phyloP scores from a whole-genome alignment of 805 yeast genomes.

The Diddensiella transvaalensis region DNA sequence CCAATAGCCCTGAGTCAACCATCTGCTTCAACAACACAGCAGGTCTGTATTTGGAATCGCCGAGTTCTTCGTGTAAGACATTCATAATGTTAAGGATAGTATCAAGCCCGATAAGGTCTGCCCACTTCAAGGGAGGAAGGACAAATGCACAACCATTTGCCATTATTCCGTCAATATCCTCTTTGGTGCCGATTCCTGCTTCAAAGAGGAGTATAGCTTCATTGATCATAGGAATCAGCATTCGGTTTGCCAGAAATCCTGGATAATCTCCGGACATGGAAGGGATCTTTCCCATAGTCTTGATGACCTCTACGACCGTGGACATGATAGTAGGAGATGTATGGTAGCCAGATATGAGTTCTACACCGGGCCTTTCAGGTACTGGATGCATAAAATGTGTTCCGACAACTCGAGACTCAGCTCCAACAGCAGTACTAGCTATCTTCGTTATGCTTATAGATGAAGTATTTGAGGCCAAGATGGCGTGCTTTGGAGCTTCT shows the following conservation, averaged over 20 bases:
- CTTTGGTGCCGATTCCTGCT: constrained; percentile 36
- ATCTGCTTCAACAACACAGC: constrained; percentile 33
- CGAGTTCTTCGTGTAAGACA: constrained; percentile 36
- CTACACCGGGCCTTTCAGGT: constrained; percentile 41
- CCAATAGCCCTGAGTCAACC: constrained; percentile 40
- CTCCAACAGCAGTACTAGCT: constrained; percentile 40
- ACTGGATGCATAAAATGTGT: constrained; percentile 44
- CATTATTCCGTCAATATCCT: constrained; percentile 41
- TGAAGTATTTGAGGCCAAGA: constrained; percentile 40
- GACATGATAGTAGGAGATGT: constrained; percentile 34
- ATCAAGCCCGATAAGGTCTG: constrained; percentile 41
- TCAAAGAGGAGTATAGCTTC: constrained; percentile 38
- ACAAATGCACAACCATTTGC: constrained; percentile 43
- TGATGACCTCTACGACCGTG: constrained; percentile 29
- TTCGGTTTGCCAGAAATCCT: constrained; percentile 40
- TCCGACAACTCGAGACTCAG: constrained; percentile 38
- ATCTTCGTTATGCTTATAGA: constrained; percentile 39
- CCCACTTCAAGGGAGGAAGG: constrained; percentile 41
- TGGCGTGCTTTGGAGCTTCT: constrained; percentile 26
- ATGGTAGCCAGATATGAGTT: constrained; percentile 38
- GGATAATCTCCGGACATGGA: constrained; percentile 37
- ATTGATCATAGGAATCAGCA: constrained; percentile 40
- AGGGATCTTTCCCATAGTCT: constrained; percentile 35
- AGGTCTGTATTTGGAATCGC: constrained; percentile 40
- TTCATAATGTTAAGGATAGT: constrained; percentile 39